phyloP scores from a whole-genome alignment of 345 rosid species.

The sweet orange (Citrus sinensis) region DVS_A1.0 CM039169.1:32584001-32584500 shows the following conservation, averaged over 20 bases:
- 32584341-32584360: slow-evolving; percentile 83
- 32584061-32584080: not conserved
- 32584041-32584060: not conserved
- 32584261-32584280: slow-evolving; percentile 13
- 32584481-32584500: slow-evolving; percentile 85
- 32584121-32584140: slow-evolving; percentile 18
- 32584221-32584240: not conserved
- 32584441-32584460: slow-evolving; percentile 56
- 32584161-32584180: slow-evolving; percentile 32
- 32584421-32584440: slow-evolving; percentile 56
- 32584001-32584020: not conserved
- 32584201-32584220: slow-evolving; percentile 1
- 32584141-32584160: slow-evolving; percentile 5
- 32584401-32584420: not conserved
- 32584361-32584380: slow-evolving; percentile 18
- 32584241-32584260: slow-evolving; percentile 32
- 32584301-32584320: slow-evolving; percentile 19
- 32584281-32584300: slow-evolving; percentile 17
- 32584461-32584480: slow-evolving; percentile 79
- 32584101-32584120: not conserved
- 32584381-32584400: not conserved
- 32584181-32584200: slow-evolving; percentile 12
- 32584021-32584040: not conserved
- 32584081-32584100: not conserved
- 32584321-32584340: slow-evolving; percentile 52